These are phyloP conservation scores for Sergeia podlipaevii DNA, from an alignment of 208 protist species.

Conservation along the genomic window DNA sequence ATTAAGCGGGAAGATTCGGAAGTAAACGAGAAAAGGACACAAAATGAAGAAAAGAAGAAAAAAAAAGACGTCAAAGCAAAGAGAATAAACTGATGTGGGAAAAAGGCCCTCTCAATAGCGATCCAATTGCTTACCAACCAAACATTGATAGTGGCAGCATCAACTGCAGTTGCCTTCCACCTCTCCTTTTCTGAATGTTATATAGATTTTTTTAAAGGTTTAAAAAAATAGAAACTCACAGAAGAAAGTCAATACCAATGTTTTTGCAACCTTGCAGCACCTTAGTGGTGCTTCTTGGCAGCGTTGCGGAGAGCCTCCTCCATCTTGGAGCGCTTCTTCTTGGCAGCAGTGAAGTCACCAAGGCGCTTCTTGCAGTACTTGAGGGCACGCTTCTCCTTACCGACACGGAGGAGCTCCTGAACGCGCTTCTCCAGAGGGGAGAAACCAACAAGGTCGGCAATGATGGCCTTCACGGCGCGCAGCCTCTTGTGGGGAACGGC, in stretches of 20 bases:
- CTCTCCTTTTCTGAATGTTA: too few relatives aligned
- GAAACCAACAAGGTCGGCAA: constrained; percentile 88
- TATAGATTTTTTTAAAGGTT: too few relatives aligned
- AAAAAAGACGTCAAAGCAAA: too few relatives aligned
- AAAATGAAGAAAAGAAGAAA: too few relatives aligned
- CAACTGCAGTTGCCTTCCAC: too few relatives aligned
- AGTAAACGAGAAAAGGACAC: too few relatives aligned
- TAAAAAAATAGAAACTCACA: too few relatives aligned
- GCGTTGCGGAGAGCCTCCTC: constrained; percentile 87
- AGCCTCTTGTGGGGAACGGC: constrained; percentile 87
- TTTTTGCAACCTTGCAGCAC: too few relatives aligned
- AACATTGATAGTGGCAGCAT: too few relatives aligned
- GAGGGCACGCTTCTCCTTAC: constrained; percentile 94
- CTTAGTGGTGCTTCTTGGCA: constrained; percentile 89
- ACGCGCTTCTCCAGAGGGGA: constrained; percentile 92
- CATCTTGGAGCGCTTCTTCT: constrained; percentile 92
- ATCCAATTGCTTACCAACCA: constrained; percentile 43
- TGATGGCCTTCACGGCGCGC: constrained; percentile 89
- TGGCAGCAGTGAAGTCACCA: constrained; percentile 82
- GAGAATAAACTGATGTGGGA: too few relatives aligned
- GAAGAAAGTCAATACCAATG: too few relatives aligned
- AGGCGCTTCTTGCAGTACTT: constrained; percentile 95
- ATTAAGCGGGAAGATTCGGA: too few relatives aligned
- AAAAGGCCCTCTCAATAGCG: constrained; percentile 52
- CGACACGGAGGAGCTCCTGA: constrained; percentile 93